Percentiles rank a stretch among this genome's conserved stretches.
Conservation (phyloP, 495 filamentous ascomycete species). For the Cudoniella acicularis region DNA sequence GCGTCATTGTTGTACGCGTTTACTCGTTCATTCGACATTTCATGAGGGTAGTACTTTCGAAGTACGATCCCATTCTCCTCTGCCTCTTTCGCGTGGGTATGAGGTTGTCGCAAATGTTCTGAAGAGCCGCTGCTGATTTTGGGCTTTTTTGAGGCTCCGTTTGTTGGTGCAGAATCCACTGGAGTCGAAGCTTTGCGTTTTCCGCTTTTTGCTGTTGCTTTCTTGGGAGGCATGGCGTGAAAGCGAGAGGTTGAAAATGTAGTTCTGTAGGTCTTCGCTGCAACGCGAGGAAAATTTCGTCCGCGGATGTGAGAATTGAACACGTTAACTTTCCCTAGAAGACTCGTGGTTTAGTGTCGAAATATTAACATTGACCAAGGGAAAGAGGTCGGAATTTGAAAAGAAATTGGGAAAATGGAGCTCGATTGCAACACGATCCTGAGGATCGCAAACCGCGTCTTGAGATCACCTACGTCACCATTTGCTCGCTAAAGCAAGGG, state of each 20-base stretch:
- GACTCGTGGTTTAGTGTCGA: no score
- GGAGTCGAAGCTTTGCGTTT: constrained; percentile 17
- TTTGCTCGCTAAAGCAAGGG: not conserved
- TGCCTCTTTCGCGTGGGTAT: constrained; percentile 41
- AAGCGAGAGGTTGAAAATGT: not conserved
- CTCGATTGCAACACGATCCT: not conserved
- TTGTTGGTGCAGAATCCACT: not conserved
- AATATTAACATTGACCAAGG: no score
- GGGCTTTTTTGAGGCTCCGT: constrained; percentile 6
- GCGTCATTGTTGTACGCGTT: constrained; percentile 63
- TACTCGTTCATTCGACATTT: constrained; percentile 77
- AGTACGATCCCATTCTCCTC: constrained; percentile 69
- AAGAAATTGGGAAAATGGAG: not conserved
- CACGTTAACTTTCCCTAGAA: no score
- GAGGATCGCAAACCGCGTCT: no score
- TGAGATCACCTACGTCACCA: not conserved
- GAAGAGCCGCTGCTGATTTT: constrained; percentile 7
- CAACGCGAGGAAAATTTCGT: not conserved
- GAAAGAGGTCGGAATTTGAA: not conserved
- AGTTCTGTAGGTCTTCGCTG: not conserved
- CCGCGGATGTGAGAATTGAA: not conserved
- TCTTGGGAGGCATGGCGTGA: constrained; percentile 10
- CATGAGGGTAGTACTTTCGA: constrained; percentile 77
- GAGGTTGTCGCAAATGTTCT: constrained; percentile 35
- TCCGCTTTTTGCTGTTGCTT: not conserved